Conservation (phyloP, 2,329 filamentous ascomycete genomes). For the Aspergillus novofumigatus region DNA sequence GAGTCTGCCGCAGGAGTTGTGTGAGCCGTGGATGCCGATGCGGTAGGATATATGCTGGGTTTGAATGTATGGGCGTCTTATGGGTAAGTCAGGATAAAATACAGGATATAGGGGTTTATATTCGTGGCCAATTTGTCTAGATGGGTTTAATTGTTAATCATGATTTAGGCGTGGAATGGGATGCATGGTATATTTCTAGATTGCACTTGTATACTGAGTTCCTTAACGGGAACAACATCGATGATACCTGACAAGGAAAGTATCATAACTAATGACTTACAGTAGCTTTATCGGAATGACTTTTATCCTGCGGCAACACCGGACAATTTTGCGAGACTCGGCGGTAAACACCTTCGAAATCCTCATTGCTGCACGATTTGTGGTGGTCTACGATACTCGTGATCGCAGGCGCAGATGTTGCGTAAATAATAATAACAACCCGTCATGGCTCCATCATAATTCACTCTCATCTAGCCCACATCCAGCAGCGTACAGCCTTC, state of each 20-base stretch:
- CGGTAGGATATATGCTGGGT: neutral
- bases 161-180: no score
- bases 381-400: neutral
- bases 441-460: conserved; percentile 2
- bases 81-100: no score
- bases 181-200: no score
- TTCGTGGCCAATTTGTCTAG: neutral
- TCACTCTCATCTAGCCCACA: conserved; percentile 17
- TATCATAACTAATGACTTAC: no score
- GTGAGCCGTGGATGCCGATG: neutral
- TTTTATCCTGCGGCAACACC: no score
- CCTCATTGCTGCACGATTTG: neutral
- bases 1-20: neutral
- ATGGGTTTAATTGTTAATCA: neutral
- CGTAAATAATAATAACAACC: conserved; percentile 3
- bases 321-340: no score
- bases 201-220: no score
- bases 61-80: no score
- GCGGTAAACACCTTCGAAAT: no score
- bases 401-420: conserved; percentile 8
- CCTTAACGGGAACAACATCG: no score
- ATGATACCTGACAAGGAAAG: no score
- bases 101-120: neutral
- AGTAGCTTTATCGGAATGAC: no score
- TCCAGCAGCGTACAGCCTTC: conserved; percentile 11